Evolutionary conservation across 441 rosid species (phyloP).

Genomic region (Arabidopsis hybrid): DNA sequence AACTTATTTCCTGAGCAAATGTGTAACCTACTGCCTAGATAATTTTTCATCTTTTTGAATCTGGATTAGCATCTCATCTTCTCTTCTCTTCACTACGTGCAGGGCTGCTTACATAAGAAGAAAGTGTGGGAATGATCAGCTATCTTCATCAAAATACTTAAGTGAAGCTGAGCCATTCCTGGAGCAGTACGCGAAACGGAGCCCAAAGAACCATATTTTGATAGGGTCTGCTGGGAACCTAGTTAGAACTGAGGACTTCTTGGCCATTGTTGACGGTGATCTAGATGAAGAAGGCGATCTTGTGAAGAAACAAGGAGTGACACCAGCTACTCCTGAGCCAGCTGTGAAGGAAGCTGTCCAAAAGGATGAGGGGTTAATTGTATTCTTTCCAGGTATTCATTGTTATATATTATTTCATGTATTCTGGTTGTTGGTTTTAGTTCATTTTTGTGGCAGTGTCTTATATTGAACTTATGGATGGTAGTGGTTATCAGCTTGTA

Average conservation of each 20-base stretch:
- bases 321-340: slow-evolving; percentile 57
- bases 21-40: slow-evolving; percentile 6
- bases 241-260: slow-evolving; percentile 78
- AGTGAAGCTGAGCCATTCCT: slow-evolving; percentile 97
- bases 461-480: slow-evolving; percentile 9
- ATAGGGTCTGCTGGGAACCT: slow-evolving; percentile 92
- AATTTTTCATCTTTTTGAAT: slow-evolving; percentile 8
- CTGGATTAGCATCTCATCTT: slow-evolving; percentile 25
- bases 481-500: slow-evolving; percentile 14
- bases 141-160: slow-evolving; percentile 80
- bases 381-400: slow-evolving; percentile 89
- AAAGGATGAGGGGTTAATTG: slow-evolving; percentile 81
- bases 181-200: slow-evolving; percentile 83
- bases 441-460: slow-evolving; percentile 14
- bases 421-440: slow-evolving; percentile 5
- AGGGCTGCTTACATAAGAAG: slow-evolving; percentile 81
- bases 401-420: slow-evolving; percentile 10
- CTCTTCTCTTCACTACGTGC: slow-evolving; percentile 38
- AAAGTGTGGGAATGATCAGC: slow-evolving; percentile 74
- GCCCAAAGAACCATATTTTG: slow-evolving; percentile 74
- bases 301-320: slow-evolving; percentile 55
- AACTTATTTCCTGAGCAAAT: slow-evolving; percentile 16
- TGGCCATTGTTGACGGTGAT: slow-evolving; percentile 82
- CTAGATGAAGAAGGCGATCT: slow-evolving; percentile 97
- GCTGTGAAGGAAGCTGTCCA: slow-evolving; percentile 60